Conservation (phyloP, 2,329 filamentous ascomycete species). For the Colletotrichum sp. region DNA sequence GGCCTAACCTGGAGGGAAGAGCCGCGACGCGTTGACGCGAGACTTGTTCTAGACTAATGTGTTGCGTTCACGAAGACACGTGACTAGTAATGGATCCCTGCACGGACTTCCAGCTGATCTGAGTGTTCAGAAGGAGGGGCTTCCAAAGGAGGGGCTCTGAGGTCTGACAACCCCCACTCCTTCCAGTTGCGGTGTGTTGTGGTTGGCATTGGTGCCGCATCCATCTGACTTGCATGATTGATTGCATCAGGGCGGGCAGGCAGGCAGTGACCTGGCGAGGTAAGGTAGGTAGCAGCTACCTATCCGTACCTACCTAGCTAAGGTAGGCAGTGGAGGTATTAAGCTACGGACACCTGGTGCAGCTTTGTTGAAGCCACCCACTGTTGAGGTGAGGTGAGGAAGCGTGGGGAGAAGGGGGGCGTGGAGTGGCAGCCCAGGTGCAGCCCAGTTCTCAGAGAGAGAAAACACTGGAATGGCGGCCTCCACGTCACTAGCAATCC, state of each 20-base stretch:
- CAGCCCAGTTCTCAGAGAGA: slow-evolving; percentile 2
- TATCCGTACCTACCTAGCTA: neutral
- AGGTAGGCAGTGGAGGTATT: neutral
- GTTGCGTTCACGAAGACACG: slow-evolving; percentile 12
- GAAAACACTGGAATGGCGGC: slow-evolving; percentile 11
- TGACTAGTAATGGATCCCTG: neutral
- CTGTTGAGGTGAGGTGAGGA: neutral
- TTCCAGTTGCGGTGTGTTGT: slow-evolving; percentile 13
- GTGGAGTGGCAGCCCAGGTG: neutral
- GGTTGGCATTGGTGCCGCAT: neutral
- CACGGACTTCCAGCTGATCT: neutral
- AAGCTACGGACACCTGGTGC: neutral
- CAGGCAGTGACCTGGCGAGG: slow-evolving; percentile 15
- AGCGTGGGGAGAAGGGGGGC: neutral
- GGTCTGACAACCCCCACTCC: neutral
- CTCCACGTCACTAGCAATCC: slow-evolving; percentile 6
- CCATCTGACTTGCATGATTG: slow-evolving; percentile 20
- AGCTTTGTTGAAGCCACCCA: neutral
- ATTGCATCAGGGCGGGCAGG: slow-evolving; percentile 18
- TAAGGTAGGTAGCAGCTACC: neutral
- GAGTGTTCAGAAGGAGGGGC: neutral
- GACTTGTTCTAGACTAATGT: neutral
- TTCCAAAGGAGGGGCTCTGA: neutral
- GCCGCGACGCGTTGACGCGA: neutral
- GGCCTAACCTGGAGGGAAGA: neutral